Percentiles rank a stretch among this genome's conserved stretches.
phyloP scores from a whole-genome alignment of 139 green algal species.

The Chlorella sp. region DNA sequence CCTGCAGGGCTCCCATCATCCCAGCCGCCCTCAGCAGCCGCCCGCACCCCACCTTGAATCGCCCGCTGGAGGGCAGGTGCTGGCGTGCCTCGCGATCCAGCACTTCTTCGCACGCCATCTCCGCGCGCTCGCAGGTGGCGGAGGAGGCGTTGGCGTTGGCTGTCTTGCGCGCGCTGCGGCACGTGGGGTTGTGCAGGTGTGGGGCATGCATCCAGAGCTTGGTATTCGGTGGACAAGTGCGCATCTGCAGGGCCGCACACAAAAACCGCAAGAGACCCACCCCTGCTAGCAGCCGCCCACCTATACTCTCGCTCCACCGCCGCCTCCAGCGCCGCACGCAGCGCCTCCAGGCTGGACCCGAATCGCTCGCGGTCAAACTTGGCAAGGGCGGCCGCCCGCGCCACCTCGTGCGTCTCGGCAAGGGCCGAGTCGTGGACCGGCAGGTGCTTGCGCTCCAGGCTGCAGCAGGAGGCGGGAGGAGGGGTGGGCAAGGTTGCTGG shows the following conservation, averaged over 20 bases:
- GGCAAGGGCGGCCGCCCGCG: slow-evolving; percentile 12
- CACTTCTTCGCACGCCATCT: slow-evolving; percentile 52
- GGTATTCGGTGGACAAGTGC: background rate
- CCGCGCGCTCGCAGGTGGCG: slow-evolving; percentile 46
- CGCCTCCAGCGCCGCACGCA: slow-evolving; percentile 50
- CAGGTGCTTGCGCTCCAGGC: slow-evolving; percentile 51
- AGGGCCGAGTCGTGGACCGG: slow-evolving; percentile 59
- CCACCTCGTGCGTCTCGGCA: slow-evolving; percentile 22
- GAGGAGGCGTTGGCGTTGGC: slow-evolving; percentile 46
- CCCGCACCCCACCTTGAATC: slow-evolving; percentile 57
- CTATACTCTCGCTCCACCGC: slow-evolving; percentile 52
- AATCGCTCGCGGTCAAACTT: slow-evolving; percentile 65
- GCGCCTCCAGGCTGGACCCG: slow-evolving; percentile 43
- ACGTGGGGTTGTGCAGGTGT: background rate
- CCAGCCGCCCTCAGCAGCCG: background rate
- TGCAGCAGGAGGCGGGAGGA: background rate
- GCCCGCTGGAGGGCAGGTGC: slow-evolving; percentile 49
- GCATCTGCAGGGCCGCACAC: background rate
- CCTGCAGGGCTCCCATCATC: too few species aligned
- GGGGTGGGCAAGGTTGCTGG: background rate
- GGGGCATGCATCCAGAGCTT: background rate
- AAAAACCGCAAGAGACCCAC: background rate
- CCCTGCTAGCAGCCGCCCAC: background rate
- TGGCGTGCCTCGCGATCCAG: slow-evolving; percentile 57
- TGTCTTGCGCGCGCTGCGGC: slow-evolving; percentile 19